Evolutionary conservation across 192 early-diverging fungal species (phyloP).

Genomic region (Phycomyces nitens): DNA sequence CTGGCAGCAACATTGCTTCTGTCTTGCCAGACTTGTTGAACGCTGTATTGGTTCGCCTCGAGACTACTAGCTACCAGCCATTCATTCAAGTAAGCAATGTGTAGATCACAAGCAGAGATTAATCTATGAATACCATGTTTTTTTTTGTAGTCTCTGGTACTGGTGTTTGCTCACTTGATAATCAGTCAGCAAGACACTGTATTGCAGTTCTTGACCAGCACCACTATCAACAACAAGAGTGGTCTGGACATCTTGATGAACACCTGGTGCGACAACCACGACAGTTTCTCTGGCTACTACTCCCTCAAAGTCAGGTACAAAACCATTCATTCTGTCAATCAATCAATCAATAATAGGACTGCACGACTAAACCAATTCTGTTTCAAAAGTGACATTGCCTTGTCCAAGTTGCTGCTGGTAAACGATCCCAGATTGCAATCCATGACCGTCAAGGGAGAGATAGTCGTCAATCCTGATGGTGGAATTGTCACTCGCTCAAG

Average conservation of each 20-base stretch:
- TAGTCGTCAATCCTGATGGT: slow-evolving; percentile 53
- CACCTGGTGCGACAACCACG: slow-evolving; percentile 82
- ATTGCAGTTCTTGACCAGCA: slow-evolving; percentile 63
- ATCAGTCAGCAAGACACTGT: slow-evolving; percentile 64
- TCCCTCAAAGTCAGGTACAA: slow-evolving; percentile 79
- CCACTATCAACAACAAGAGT: slow-evolving; percentile 55
- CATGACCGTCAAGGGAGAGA: slow-evolving; percentile 78
- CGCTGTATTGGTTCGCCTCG: slow-evolving; percentile 69
- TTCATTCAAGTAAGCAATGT: slow-evolving; percentile 69
- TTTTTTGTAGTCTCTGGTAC: slow-evolving; percentile 64
- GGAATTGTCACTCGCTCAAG: slow-evolving; percentile 59
- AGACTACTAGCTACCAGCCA: slow-evolving; percentile 67
- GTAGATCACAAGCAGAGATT: neutral
- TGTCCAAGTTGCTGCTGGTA: slow-evolving; percentile 68
- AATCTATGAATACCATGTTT: too few relatives aligned
- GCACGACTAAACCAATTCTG: too few relatives aligned
- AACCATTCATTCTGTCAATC: too few relatives aligned
- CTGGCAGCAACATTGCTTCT: slow-evolving; percentile 55
- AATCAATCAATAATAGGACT: too few relatives aligned
- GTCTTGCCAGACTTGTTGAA: slow-evolving; percentile 76
- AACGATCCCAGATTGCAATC: slow-evolving; percentile 61
- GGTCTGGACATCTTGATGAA: slow-evolving; percentile 76
- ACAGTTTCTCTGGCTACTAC: slow-evolving; percentile 80
- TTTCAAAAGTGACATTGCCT: slow-evolving; percentile 66
- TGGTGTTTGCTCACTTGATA: slow-evolving; percentile 86